A percentile compares a stretch with the other conserved stretches of the same genome.
These are phyloP conservation scores for Cryphonectria parasitica DNA, from an alignment of 2,329 filamentous ascomycete species.

Conservation along the genomic window DNA sequence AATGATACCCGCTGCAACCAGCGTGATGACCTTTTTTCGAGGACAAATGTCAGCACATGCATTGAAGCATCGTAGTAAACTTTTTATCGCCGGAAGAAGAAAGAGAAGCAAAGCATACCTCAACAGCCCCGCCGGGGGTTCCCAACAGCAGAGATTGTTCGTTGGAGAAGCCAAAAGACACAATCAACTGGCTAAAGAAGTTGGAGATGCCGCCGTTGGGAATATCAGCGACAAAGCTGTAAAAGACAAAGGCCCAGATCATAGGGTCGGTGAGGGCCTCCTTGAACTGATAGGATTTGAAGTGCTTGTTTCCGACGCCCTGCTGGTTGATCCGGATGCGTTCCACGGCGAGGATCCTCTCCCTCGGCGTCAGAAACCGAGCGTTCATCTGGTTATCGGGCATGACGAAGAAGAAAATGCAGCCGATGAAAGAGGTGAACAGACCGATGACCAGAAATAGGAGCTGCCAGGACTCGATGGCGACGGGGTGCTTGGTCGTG, in stretches of 20 bases:
- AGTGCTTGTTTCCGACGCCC: slow-evolving; percentile 71
- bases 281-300: slow-evolving; percentile 64
- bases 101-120: slow-evolving; percentile 49
- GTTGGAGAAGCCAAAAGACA: slow-evolving; percentile 65
- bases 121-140: slow-evolving; percentile 66
- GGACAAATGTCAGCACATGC: slow-evolving; percentile 28
- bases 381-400: slow-evolving; percentile 47
- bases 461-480: slow-evolving; percentile 69
- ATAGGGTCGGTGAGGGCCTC: slow-evolving; percentile 44
- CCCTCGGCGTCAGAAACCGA: slow-evolving; percentile 57
- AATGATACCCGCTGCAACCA: slow-evolving; percentile 45
- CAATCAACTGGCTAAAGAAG: slow-evolving; percentile 48
- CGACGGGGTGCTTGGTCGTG: slow-evolving; percentile 42
- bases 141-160: slow-evolving; percentile 68
- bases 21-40: slow-evolving; percentile 33
- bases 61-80: slow-evolving; percentile 51
- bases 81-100: not conserved
- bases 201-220: slow-evolving; percentile 43
- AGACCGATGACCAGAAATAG: slow-evolving; percentile 59
- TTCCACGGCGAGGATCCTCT: slow-evolving; percentile 55
- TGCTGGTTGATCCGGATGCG: slow-evolving; percentile 68
- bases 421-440: slow-evolving; percentile 52
- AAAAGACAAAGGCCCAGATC: slow-evolving; percentile 43
- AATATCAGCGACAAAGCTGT: slow-evolving; percentile 40
- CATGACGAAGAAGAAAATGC: slow-evolving; percentile 54